Evolutionary conservation across 192 early-diverging fungal genomes (phyloP).

Genomic region (Gigaspora rosea): DNA sequence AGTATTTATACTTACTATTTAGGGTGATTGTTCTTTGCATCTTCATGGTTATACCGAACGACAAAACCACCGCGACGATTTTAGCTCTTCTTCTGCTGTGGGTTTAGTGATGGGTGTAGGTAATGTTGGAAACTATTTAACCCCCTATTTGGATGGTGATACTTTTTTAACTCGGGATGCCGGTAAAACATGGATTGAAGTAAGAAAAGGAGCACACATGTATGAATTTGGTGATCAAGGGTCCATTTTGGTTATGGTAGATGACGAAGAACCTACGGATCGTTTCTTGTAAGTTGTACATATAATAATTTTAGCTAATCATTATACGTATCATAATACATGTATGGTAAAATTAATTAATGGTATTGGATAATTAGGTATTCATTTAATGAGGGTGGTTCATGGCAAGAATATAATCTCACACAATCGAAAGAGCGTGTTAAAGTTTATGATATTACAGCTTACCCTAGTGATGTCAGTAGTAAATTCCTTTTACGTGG

Average conservation of each 20-base stretch:
- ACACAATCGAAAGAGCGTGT: not conserved
- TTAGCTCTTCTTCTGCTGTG: constrained; percentile 76
- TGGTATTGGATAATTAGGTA: not conserved
- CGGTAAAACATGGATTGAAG: constrained; percentile 73
- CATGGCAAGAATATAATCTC: not conserved
- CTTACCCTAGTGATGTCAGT: not conserved
- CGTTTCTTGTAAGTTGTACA: constrained; percentile 49
- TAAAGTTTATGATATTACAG: not conserved
- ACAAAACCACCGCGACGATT: constrained; percentile 71
- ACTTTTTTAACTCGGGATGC: constrained; percentile 89
- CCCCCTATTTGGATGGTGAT: constrained; percentile 67
- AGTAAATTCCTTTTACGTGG: not conserved
- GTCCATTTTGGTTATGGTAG: constrained; percentile 73
- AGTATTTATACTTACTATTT: too few species aligned
- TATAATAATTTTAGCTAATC: not conserved
- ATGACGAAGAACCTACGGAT: constrained; percentile 72
- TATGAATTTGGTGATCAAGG: constrained; percentile 94
- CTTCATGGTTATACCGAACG: constrained; percentile 90
- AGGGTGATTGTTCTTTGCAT: constrained; percentile 64
- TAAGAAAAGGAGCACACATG: constrained; percentile 63
- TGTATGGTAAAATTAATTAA: too few species aligned
- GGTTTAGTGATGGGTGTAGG: constrained; percentile 92
- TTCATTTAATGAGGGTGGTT: not conserved
- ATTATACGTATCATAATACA: not conserved
- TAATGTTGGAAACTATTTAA: constrained; percentile 77